A percentile compares a stretch with the other conserved stretches of the same genome.
Conservation (phyloP, 257 asterid genomes). For the Primulina huaijiensis region DNA sequence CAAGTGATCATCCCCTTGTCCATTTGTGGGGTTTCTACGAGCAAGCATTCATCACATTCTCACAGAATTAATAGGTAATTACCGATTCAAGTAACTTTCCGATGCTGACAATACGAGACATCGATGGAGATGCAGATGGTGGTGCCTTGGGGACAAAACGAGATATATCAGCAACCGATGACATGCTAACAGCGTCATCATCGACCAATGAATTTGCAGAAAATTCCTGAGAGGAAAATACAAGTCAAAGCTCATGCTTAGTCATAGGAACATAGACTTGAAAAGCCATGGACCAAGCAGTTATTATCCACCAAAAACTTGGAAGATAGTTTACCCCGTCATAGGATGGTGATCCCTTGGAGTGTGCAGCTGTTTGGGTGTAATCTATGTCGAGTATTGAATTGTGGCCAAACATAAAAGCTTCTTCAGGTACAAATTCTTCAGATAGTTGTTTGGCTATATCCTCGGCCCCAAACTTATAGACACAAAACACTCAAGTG, state of each 20-base stretch:
- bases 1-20: background rate
- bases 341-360: slow-evolving; percentile 66
- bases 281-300: background rate
- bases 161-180: slow-evolving; percentile 74
- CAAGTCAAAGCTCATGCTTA: background rate
- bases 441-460: slow-evolving; percentile 66
- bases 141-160: slow-evolving; percentile 68
- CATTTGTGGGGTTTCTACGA: background rate
- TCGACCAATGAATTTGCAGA: slow-evolving; percentile 62
- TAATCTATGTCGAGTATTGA: slow-evolving; percentile 61
- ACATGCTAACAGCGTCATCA: slow-evolving; percentile 70
- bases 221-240: slow-evolving; percentile 47
- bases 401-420: slow-evolving; percentile 71
- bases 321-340: slow-evolving; percentile 60
- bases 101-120: slow-evolving; percentile 78
- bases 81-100: slow-evolving; percentile 96
- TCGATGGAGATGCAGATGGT: slow-evolving; percentile 75
- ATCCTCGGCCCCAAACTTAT: slow-evolving; percentile 66
- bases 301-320: background rate
- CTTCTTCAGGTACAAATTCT: slow-evolving; percentile 79
- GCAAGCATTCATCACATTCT: background rate
- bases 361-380: slow-evolving; percentile 43
- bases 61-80: slow-evolving; percentile 17
- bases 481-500: slow-evolving; percentile 18
- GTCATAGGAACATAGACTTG: background rate